Evolutionary conservation across 495 filamentous ascomycete genomes (phyloP).

Genomic region (Aspergillus kassunensis): DNA sequence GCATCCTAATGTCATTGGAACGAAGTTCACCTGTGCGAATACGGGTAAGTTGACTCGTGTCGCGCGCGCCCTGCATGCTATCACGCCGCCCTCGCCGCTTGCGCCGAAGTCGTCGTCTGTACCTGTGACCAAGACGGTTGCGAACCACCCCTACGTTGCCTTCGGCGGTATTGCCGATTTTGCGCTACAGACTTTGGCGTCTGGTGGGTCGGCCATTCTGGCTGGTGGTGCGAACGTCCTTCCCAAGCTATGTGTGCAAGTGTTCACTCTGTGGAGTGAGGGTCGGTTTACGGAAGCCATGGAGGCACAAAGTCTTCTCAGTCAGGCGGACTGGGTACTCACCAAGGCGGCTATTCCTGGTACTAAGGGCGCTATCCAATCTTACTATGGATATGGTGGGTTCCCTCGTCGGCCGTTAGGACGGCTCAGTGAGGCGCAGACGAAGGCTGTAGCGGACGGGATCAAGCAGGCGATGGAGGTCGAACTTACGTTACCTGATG

Average conservation of each 20-base stretch:
- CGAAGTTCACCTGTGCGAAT: slow-evolving; percentile 89
- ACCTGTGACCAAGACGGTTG: slow-evolving; percentile 31
- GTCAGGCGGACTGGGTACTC: slow-evolving; percentile 77
- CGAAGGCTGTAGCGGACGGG: slow-evolving; percentile 53
- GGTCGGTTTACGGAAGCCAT: slow-evolving; percentile 72
- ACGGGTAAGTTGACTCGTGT: slow-evolving; percentile 86
- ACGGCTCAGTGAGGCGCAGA: slow-evolving; percentile 51
- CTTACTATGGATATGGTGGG: slow-evolving; percentile 81
- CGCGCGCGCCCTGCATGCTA: slow-evolving; percentile 70
- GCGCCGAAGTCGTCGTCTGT: slow-evolving; percentile 25
- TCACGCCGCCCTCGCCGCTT: slow-evolving; percentile 50
- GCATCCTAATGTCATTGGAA: slow-evolving; percentile 81
- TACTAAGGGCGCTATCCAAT: slow-evolving; percentile 80
- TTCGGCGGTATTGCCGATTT: slow-evolving; percentile 90
- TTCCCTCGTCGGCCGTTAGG: slow-evolving; percentile 70
- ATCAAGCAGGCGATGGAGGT: slow-evolving; percentile 70
- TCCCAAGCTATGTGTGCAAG: slow-evolving; percentile 73
- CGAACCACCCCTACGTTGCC: slow-evolving; percentile 68
- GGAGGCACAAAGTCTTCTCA: slow-evolving; percentile 65
- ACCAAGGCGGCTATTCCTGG: slow-evolving; percentile 84
- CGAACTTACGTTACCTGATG: slow-evolving; percentile 48
- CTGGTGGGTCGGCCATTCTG: slow-evolving; percentile 79
- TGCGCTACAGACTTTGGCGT: slow-evolving; percentile 73
- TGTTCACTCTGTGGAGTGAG: slow-evolving; percentile 74
- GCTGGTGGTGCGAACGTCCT: slow-evolving; percentile 85